Evolutionary conservation across 2,329 filamentous ascomycete genomes (phyloP).

Genomic region (Chrysoporthe austroafricana): DNA sequence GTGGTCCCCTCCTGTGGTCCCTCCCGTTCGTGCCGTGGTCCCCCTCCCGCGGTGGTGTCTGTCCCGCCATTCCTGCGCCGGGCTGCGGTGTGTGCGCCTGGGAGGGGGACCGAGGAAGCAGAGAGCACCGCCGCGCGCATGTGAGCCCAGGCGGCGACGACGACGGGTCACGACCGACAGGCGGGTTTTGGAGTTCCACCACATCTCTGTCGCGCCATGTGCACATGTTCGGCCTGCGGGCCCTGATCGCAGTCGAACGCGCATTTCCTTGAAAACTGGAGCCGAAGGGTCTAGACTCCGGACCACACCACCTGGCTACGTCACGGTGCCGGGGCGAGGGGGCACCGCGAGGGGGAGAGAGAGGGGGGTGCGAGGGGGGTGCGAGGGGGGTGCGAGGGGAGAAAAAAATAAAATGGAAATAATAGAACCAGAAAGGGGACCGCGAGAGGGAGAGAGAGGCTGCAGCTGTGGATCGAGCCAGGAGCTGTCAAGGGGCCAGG

Average conservation of each 20-base stretch:
- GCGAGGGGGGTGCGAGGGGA: background rate
- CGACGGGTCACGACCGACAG: background rate
- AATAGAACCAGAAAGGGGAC: background rate
- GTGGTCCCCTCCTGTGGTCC: background rate
- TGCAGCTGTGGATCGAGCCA: constrained; percentile 9
- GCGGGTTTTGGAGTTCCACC: too few relatives aligned
- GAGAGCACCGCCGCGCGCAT: background rate
- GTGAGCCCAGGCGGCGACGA: background rate
- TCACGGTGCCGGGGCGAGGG: background rate
- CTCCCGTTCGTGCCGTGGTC: too few relatives aligned
- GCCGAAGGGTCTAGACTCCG: constrained; percentile 6
- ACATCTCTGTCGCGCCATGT: background rate
- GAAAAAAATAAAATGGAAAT: background rate
- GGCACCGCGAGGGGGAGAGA: background rate
- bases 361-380: background rate
- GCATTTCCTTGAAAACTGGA: background rate
- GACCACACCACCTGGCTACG: background rate
- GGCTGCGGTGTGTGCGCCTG: background rate
- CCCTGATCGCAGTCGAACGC: background rate
- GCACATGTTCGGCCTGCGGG: background rate
- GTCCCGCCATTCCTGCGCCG: background rate
- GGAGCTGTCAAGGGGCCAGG: constrained; percentile 2
- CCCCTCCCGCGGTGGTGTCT: too few relatives aligned
- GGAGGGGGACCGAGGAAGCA: too few relatives aligned
- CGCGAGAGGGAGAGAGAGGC: constrained; percentile 1